phyloP scores from a whole-genome alignment of 176 grass and related monocot genomes.

The Avena atlantica region DNA sequence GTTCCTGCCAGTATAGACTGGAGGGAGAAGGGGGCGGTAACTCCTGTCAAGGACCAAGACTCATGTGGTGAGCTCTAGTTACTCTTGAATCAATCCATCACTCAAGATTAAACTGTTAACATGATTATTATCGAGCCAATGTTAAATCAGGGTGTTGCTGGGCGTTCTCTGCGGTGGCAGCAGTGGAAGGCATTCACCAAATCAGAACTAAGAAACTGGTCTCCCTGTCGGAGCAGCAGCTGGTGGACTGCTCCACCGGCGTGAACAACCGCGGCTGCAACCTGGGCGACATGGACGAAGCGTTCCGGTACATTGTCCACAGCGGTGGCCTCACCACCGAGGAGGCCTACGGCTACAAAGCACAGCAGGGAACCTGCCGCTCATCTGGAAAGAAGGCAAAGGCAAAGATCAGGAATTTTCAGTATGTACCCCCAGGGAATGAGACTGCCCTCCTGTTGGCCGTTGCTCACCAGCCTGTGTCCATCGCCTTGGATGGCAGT shows the following conservation, averaged over 20 bases:
- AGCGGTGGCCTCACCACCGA: conserved; percentile 52
- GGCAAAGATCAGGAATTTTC: conserved; percentile 22
- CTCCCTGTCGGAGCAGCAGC: conserved; percentile 65
- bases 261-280: conserved; percentile 50
- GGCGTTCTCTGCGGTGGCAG: conserved; percentile 68
- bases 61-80: background rate
- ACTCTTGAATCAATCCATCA: too few species aligned
- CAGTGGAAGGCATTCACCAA: conserved; percentile 54
- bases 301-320: conserved; percentile 47
- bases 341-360: conserved; percentile 53
- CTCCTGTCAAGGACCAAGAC: conserved; percentile 65
- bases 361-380: conserved; percentile 29
- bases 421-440: conserved; percentile 48
- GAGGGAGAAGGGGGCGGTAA: conserved; percentile 56
- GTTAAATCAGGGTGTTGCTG: conserved; percentile 53
- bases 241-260: conserved; percentile 59
- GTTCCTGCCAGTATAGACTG: conserved; percentile 48
- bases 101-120: too few species aligned
- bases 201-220: conserved; percentile 43
- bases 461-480: conserved; percentile 59
- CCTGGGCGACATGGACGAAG: conserved; percentile 57
- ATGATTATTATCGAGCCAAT: too few species aligned
- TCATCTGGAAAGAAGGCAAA: background rate
- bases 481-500: conserved; percentile 45
- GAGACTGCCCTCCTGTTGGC: conserved; percentile 49